These are phyloP conservation scores for Termitomyces sp. DNA, from an alignment of 768 basidiomycete genomes.

Conservation along the genomic window DNA sequence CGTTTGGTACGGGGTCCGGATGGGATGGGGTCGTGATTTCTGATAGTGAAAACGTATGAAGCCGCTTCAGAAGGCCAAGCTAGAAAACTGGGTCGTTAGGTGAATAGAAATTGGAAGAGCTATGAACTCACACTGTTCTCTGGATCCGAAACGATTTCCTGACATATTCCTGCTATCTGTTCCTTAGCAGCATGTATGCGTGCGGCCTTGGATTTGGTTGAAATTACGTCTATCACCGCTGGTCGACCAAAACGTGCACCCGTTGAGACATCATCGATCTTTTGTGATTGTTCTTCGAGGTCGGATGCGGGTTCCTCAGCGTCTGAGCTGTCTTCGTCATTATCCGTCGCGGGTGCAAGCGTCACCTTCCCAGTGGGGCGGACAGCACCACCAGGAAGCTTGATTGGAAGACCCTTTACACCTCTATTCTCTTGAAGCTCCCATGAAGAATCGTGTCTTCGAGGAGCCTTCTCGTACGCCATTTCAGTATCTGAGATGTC, in stretches of 20 bases:
- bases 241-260: conserved; percentile 86
- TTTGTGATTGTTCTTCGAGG: conserved; percentile 22
- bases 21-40: conserved; percentile 66
- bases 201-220: conserved; percentile 55
- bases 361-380: conserved; percentile 43
- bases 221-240: conserved; percentile 68
- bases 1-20: conserved; percentile 69
- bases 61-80: conserved; percentile 83
- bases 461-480: conserved; percentile 63
- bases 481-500: conserved; percentile 63
- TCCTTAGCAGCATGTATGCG: conserved; percentile 81
- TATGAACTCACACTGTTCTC: conserved; percentile 77
- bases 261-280: conserved; percentile 68
- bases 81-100: conserved; percentile 24
- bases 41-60: conserved; percentile 84
- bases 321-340: conserved; percentile 21
- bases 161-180: conserved; percentile 89
- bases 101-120: not conserved
- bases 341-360: conserved; percentile 1
- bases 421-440: conserved; percentile 41
- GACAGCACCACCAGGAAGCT: conserved; percentile 75
- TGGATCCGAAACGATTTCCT: conserved; percentile 91
- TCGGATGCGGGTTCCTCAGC: conserved; percentile 24
- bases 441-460: conserved; percentile 42
- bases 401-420: conserved; percentile 75